phyloP scores from a whole-genome alignment of 2,329 filamentous ascomycete genomes.

The Diaporthe ilicicola region DNA sequence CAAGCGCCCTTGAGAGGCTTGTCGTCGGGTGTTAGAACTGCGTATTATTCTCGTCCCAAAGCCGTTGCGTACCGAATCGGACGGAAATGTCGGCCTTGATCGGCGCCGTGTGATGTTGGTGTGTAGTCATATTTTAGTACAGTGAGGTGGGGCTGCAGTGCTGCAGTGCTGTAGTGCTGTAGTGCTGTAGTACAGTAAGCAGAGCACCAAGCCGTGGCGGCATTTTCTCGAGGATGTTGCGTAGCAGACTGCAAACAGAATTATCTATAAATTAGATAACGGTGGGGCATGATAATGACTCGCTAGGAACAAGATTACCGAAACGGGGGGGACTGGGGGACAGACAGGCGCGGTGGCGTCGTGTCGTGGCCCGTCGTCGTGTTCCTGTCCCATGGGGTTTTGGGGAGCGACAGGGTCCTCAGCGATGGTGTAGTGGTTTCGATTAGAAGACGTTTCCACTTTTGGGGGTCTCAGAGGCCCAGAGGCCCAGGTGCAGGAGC shows the following conservation, averaged over 20 bases:
- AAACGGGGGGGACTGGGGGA: constrained; percentile 22
- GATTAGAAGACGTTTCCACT: constrained; percentile 23
- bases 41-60: not conserved
- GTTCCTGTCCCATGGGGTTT: constrained; percentile 25
- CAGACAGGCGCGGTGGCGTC: constrained; percentile 1
- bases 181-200: too few relatives aligned
- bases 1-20: not conserved
- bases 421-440: constrained; percentile 11
- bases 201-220: not conserved
- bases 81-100: not conserved
- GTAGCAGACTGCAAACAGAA: constrained; percentile 17
- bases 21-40: not conserved
- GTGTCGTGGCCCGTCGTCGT: not conserved
- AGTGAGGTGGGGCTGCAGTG: too few relatives aligned
- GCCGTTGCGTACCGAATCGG: not conserved
- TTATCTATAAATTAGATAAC: constrained; percentile 29
- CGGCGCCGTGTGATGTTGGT: not conserved
- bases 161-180: too few relatives aligned
- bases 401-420: not conserved
- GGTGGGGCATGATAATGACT: constrained; percentile 17
- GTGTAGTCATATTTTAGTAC: not conserved
- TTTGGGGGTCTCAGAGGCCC: not conserved
- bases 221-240: not conserved
- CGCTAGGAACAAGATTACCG: constrained; percentile 18
- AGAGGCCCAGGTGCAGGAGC: not conserved